A percentile compares a stretch with the other conserved stretches of the same genome.
These are phyloP conservation scores for Inosperma sp. DNA, from an alignment of 768 basidiomycete genomes.

Conservation along the genomic window DNA sequence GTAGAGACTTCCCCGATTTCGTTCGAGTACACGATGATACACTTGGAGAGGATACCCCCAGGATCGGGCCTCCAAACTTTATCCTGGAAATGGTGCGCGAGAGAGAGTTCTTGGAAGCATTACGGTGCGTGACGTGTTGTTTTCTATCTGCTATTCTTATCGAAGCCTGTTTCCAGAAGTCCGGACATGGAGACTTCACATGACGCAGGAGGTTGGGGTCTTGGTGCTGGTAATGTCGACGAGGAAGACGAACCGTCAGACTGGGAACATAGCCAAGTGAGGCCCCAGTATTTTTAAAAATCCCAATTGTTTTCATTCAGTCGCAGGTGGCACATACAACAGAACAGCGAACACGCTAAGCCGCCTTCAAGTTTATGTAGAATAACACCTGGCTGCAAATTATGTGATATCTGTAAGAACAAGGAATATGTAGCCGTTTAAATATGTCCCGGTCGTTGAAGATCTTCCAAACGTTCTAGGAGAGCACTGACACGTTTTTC, in stretches of 20 bases:
- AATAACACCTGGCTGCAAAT: not conserved
- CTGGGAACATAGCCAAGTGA: conserved; percentile 69
- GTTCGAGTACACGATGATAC: conserved; percentile 36
- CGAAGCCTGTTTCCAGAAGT: conserved; percentile 36
- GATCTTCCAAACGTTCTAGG: conserved; percentile 40
- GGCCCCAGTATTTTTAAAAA: conserved; percentile 5
- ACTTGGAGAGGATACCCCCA: conserved; percentile 53
- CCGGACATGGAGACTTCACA: conserved; percentile 45
- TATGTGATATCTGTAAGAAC: not conserved
- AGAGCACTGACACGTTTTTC: conserved; percentile 47
- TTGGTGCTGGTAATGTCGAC: conserved; percentile 51
- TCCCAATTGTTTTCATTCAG: not conserved
- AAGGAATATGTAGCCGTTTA: not conserved
- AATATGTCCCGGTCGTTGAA: conserved; percentile 20
- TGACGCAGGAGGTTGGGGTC: conserved; percentile 71
- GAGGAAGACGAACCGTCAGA: conserved; percentile 60
- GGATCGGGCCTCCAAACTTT: conserved; percentile 32
- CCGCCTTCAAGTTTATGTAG: conserved; percentile 12
- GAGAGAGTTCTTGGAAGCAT: conserved; percentile 51
- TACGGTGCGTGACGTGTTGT: conserved; percentile 32
- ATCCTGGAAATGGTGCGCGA: conserved; percentile 41
- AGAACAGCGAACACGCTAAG: conserved; percentile 25
- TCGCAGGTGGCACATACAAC: conserved; percentile 30
- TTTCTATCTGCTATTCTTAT: not conserved
- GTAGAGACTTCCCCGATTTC: conserved; percentile 29